Evolutionary conservation across 163 green algal genomes (phyloP).

Genomic region (Smithsoniella earleae): DNA sequence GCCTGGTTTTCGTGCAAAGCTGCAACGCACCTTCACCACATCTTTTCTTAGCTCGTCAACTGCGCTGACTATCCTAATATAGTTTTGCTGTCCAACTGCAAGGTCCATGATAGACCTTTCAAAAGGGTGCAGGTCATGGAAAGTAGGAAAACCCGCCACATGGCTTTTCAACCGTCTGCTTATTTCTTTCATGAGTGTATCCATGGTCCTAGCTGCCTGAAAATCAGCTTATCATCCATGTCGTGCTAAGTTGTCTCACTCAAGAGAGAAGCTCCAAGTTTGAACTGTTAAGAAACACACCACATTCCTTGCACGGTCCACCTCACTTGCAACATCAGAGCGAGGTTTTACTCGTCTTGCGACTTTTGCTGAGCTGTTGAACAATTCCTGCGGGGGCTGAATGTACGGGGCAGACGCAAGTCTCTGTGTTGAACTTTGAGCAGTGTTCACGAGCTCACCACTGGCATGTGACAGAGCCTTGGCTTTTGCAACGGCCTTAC

Average conservation of each 20-base stretch:
- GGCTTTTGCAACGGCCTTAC: no score
- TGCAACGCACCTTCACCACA: constrained; percentile 52
- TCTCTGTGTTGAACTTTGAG: no score
- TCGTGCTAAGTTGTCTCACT: no score
- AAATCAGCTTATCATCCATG: no score
- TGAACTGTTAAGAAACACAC: neutral
- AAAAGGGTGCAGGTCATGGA: constrained; percentile 75
- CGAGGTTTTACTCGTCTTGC: neutral
- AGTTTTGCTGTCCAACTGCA: constrained; percentile 58
- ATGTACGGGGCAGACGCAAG: neutral
- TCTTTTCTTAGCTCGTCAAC: constrained; percentile 62
- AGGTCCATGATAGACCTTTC: constrained; percentile 84
- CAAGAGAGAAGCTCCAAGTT: no score
- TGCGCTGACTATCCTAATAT: constrained; percentile 35
- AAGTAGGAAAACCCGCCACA: constrained; percentile 59
- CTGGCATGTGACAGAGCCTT: no score
- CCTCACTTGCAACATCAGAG: neutral
- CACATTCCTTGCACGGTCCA: constrained; percentile 5
- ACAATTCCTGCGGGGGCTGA: constrained; percentile 18
- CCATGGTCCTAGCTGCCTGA: constrained; percentile 62
- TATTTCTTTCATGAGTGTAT: constrained; percentile 67
- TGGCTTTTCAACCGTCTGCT: constrained; percentile 36
- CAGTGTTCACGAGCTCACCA: no score
- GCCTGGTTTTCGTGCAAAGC: no score
- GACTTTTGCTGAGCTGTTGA: constrained; percentile 15